Conservation (phyloP, 176 grass and related monocot species). For the Carex myosuroides region DNA sequence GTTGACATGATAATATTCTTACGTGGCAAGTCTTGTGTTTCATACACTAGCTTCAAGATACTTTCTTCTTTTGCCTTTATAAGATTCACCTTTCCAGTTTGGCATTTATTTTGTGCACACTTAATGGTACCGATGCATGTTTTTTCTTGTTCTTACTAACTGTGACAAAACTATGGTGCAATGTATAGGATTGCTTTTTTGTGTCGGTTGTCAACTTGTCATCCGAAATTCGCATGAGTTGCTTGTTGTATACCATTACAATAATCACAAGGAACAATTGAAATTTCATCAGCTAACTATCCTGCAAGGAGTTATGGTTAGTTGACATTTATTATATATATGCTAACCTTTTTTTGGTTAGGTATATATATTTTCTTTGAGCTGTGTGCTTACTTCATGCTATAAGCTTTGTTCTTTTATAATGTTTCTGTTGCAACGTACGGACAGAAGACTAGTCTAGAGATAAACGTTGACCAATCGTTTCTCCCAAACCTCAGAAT, state of each 20-base stretch:
- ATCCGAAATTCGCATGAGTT: constrained; percentile 70
- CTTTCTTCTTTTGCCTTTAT: not conserved
- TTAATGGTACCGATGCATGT: not conserved
- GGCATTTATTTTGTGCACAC: not conserved
- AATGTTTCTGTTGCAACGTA: too few species aligned
- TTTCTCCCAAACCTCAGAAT: too few species aligned
- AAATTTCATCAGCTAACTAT: constrained; percentile 97
- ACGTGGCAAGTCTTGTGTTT: constrained; percentile 16
- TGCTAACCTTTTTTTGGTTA: not conserved
- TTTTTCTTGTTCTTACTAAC: not conserved
- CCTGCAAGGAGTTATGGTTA: constrained; percentile 72
- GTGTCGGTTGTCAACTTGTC: constrained; percentile 51
- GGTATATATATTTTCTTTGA: not conserved
- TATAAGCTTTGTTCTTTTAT: too few species aligned
- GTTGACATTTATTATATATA: not conserved
- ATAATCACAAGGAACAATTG: constrained; percentile 85
- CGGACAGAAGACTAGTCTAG: too few species aligned
- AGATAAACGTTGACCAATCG: too few species aligned
- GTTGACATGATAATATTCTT: constrained; percentile 83
- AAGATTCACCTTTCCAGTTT: not conserved
- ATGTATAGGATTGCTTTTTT: constrained; percentile 78
- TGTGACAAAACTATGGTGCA: constrained; percentile 18
- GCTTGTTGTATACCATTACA: constrained; percentile 74
- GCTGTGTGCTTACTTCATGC: too few species aligned
- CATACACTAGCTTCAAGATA: not conserved